Evolutionary conservation across 768 basidiomycete species (phyloP), one percentile per base, ranked within the genome.

Genomic region (Termitomyces sp.): DNA sequence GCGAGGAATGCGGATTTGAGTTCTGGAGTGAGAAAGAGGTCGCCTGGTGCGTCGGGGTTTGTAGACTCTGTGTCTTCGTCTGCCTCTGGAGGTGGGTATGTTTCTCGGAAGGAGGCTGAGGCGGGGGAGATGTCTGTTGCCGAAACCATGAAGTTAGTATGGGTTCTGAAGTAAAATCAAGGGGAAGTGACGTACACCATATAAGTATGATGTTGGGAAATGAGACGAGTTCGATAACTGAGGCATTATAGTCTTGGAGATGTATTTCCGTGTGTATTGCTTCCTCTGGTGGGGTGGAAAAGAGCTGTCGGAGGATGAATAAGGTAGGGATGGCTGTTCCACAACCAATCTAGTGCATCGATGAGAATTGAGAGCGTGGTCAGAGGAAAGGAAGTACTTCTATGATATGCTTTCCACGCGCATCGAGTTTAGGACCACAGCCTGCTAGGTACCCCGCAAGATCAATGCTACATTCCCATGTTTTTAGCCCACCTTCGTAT

Each of bases 401-500:
- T 12, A 95, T 66, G 10, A 91, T 71, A 16, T 79, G 78, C 64
- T 79, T 82, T 0, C 87, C 89, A 33, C 63, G 54, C 44, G 73
- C 66, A 36, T 66, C 47, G 4, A 53, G 51, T 5, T 57, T 52
- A 30, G 64, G 64, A 20, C 67, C 65, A 45, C 77, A 59, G 22
- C 71, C 64, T 55, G 79, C 74, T 13, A 91, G 74, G 63, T 87
- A 88, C 34, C 83, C 78, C 0, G 90, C 91, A 2, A 98, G 77
- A 70, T 98, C 96, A 14, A 95, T 72, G 48, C 91, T 90, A 63
- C 93, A 96, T 70, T 99, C 96, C 96, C 96, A 99, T 2, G 95
- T 98, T 73, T 98, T 98, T 52, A 98, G 70, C 5, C 96, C 96
- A 22, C 96, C 96, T 74, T 99, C 96, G 64, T 99, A 98, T 0